Percentiles rank a stretch among this genome's conserved stretches.
Evolutionary conservation across 2,329 filamentous ascomycete genomes (phyloP).

Genomic region (Diaporthe eres): DNA sequence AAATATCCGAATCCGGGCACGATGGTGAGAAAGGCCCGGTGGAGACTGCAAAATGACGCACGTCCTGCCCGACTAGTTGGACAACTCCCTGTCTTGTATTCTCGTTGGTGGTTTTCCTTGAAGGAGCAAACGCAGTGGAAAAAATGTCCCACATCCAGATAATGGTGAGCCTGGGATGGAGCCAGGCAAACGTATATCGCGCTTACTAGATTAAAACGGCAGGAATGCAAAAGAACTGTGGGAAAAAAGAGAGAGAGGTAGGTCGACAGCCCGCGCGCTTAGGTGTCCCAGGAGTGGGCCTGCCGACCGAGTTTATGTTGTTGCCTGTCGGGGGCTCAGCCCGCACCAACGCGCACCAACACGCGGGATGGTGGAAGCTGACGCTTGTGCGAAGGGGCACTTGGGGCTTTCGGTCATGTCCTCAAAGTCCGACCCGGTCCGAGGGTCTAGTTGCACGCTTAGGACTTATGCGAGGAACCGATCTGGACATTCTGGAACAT

Average conservation of each 20-base stretch:
- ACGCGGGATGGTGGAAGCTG: background rate
- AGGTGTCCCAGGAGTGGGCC: slow-evolving; percentile 13
- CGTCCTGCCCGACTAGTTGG: background rate
- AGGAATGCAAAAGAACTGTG: background rate
- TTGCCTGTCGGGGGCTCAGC: slow-evolving; percentile 26
- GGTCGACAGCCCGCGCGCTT: too few species aligned
- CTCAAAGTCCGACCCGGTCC: slow-evolving; percentile 10
- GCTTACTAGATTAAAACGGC: background rate
- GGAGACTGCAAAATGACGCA: background rate
- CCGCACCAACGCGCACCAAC: background rate
- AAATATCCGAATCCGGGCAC: background rate
- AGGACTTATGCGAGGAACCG: background rate
- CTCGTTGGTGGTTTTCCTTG: background rate
- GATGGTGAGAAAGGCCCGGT: background rate
- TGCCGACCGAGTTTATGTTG: slow-evolving; percentile 3
- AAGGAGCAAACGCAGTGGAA: slow-evolving; percentile 1
- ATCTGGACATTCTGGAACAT: background rate
- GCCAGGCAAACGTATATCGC: background rate
- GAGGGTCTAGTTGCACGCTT: background rate
- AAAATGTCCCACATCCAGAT: background rate
- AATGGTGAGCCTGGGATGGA: slow-evolving; percentile 2
- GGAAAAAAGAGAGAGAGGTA: background rate
- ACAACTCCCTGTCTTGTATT: background rate
- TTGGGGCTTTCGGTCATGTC: background rate
- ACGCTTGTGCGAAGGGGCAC: background rate